Evolutionary conservation across 1,284 basidiomycete genomes (phyloP), one percentile per base, ranked within the genome.

Genomic region (Ganoderma lucidum): DNA sequence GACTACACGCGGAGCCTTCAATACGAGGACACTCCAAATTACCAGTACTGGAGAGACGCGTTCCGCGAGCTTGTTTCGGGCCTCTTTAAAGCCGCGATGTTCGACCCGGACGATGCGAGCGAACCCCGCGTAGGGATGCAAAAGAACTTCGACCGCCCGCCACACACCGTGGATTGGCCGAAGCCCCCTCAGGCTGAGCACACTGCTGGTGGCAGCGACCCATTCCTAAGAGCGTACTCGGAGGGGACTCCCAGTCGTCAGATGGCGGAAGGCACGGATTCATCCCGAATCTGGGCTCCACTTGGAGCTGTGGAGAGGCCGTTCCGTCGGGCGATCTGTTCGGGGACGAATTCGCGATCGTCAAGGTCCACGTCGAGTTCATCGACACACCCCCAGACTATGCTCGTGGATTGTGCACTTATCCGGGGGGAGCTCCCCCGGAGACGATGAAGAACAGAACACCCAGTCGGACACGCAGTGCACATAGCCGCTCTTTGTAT

Each of bases 71-170:
- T 41, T 12, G 12, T 41, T 41, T 9, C 48, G 3, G 23, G 23
- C 28, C 48, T 28, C 23, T 23, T 23, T 28, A 23, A 51, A 14
- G 48, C n/a, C 10, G 48, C 48, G 3, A 10, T 9, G 23, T 51
- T 51, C 23, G 48, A 51, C 48, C 23, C 48, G 10, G 10, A 28
- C 23, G 48, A 51, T 10, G 48, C 23, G 23, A 51, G 23, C 48
- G 23, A 51, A 14, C 48, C 48, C 10, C 23, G 23, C 23, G 48
- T 51, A 10, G 48, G 48, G 48, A 10, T 14, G 23, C 48, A 51
- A 23, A 51, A 51, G 48, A 51, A 51, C 48, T 28, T n/a, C 45
- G 45, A 48, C n/a, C 45, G n/a, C n/a, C 45, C 23, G n/a, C 45
- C 23, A 6, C 45, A n/a, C 45, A 9, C 45, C 9, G 8, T 23